These are phyloP conservation scores for Blastocystis sp. DNA, from an alignment of 352 stramenopile species.

Conservation along the genomic window DNA sequence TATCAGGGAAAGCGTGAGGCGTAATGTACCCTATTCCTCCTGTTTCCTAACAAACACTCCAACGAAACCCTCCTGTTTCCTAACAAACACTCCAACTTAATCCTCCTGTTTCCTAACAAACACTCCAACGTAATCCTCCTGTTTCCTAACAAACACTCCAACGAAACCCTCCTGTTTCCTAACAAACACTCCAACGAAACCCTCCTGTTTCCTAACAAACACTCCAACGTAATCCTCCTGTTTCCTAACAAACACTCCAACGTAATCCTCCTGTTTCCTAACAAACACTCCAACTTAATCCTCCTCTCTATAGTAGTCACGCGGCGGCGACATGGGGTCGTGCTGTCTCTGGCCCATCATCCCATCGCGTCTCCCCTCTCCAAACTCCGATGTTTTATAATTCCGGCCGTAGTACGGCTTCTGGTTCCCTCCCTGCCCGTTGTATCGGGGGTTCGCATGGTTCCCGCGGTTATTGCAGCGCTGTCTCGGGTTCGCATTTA, in stretches of 20 bases:
- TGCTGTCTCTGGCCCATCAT: neutral
- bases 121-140: constrained; percentile 75
- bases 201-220: constrained; percentile 71
- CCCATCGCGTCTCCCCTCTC: neutral
- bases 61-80: constrained; percentile 75
- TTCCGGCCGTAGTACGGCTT: neutral
- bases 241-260: constrained; percentile 69
- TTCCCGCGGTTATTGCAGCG: neutral
- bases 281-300: neutral
- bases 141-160: no score
- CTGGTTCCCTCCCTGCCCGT: neutral
- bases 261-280: constrained; percentile 74
- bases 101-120: constrained; percentile 10
- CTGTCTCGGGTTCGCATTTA: neutral
- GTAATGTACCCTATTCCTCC: constrained; percentile 30
- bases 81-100: neutral
- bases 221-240: neutral
- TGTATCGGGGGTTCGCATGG: neutral
- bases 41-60: constrained; percentile 45
- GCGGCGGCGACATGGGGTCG: neutral
- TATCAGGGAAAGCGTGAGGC: constrained; percentile 23
- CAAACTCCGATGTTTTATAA: neutral
- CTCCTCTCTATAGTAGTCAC: neutral
- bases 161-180: neutral
- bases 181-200: constrained; percentile 72